Evolutionary conservation across 306 rosid species (phyloP).

Genomic region (Rosa chinensis): DNA sequence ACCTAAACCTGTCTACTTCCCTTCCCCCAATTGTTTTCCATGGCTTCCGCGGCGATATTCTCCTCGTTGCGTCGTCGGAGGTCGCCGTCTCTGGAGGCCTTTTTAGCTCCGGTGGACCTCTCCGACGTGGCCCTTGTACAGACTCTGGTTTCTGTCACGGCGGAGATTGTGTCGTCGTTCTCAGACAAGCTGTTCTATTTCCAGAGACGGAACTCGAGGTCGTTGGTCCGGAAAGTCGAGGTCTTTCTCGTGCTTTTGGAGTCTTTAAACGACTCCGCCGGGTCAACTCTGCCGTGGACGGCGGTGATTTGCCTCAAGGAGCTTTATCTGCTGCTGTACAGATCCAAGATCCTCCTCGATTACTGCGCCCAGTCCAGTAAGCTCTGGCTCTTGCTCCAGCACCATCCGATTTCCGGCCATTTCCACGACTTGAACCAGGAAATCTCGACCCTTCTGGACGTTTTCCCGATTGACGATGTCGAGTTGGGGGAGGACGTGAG

Average conservation of each 20-base stretch:
- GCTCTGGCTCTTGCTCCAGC: slow-evolving; percentile 93
- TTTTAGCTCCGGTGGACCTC: slow-evolving; percentile 88
- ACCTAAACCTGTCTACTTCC: no score
- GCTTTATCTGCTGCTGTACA: slow-evolving; percentile 69
- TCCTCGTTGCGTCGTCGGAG: slow-evolving; percentile 83
- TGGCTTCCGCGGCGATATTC: slow-evolving; percentile 86
- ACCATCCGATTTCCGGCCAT: slow-evolving; percentile 83
- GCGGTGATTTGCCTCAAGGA: slow-evolving; percentile 78
- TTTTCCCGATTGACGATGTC: slow-evolving; percentile 66
- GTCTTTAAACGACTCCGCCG: slow-evolving; percentile 44
- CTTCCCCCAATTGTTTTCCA: background rate
- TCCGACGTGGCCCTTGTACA: slow-evolving; percentile 65
- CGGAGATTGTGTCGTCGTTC: slow-evolving; percentile 58
- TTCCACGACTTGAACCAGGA: slow-evolving; percentile 89
- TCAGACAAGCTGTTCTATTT: slow-evolving; percentile 48
- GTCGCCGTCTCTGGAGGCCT: slow-evolving; percentile 84
- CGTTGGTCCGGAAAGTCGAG: slow-evolving; percentile 64
- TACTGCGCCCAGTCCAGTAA: slow-evolving; percentile 79
- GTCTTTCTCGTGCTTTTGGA: slow-evolving; percentile 66
- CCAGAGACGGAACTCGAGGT: slow-evolving; percentile 70
- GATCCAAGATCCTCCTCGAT: slow-evolving; percentile 90
- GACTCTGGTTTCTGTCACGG: slow-evolving; percentile 54
- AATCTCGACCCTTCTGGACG: slow-evolving; percentile 84
- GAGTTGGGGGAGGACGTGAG: slow-evolving; percentile 67
- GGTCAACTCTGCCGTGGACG: slow-evolving; percentile 44